phyloP scores from a whole-genome alignment of 192 early-diverging fungal species.

The Coemansia sp. region DNA sequence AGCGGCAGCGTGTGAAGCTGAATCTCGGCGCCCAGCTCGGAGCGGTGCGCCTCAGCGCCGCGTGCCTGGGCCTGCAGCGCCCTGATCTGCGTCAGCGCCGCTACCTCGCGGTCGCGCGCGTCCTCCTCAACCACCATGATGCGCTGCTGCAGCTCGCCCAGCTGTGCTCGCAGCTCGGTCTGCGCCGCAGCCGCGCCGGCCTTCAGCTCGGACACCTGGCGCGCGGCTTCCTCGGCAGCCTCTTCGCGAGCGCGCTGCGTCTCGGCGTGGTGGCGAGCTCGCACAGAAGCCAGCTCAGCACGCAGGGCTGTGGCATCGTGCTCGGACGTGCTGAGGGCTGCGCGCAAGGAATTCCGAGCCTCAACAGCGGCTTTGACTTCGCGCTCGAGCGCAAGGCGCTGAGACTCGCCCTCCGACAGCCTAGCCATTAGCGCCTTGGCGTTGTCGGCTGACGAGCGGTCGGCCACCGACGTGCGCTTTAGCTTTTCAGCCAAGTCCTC shows the following conservation, averaged over 20 bases:
- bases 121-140: constrained; percentile 45
- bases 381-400: constrained; percentile 32
- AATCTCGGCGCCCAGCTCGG: constrained; percentile 35
- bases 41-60: constrained; percentile 29
- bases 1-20: constrained; percentile 53
- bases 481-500: constrained; percentile 53
- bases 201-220: constrained; percentile 28
- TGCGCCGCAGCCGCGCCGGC: constrained; percentile 24
- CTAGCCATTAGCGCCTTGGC: constrained; percentile 24
- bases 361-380: constrained; percentile 30
- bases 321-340: constrained; percentile 29
- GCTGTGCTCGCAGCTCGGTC: constrained; percentile 49
- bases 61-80: constrained; percentile 46
- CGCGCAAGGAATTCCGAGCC: constrained; percentile 27
- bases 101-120: constrained; percentile 39
- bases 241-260: constrained; percentile 21
- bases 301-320: constrained; percentile 16
- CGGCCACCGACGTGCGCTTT: constrained; percentile 19
- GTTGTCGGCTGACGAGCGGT: constrained; percentile 34
- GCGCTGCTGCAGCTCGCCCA: constrained; percentile 41
- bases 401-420: constrained; percentile 14
- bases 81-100: constrained; percentile 39
- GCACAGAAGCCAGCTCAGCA: constrained; percentile 14
- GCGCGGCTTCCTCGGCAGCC: constrained; percentile 37
- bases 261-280: constrained; percentile 12